A percentile compares a stretch with the other conserved stretches of the same genome.
phyloP scores from a whole-genome alignment of 164 flowering plant genomes.

The Berberis thunbergii region DNA sequence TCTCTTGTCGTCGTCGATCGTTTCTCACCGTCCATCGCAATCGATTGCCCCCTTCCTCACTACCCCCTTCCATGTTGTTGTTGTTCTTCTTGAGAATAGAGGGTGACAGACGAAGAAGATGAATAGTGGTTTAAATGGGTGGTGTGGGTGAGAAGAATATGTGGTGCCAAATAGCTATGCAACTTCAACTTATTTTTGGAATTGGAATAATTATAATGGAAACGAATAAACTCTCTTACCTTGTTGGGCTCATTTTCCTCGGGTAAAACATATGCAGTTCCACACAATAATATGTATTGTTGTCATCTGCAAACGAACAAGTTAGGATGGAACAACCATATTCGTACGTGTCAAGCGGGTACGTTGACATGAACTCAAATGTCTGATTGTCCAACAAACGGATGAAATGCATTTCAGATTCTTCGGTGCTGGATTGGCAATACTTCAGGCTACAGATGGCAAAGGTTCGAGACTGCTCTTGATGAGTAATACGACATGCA shows the following conservation, averaged over 20 bases:
- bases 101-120: too few species aligned
- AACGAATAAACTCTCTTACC: constrained; percentile 26
- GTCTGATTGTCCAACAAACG: constrained; percentile 92
- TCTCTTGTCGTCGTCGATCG: too few species aligned
- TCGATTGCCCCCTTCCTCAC: too few species aligned
- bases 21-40: too few species aligned
- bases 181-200: not conserved
- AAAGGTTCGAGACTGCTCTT: constrained; percentile 86
- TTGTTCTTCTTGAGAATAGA: too few species aligned
- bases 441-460: constrained; percentile 76
- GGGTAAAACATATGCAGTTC: constrained; percentile 89
- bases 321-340: constrained; percentile 88
- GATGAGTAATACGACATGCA: constrained; percentile 92
- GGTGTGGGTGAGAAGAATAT: too few species aligned
- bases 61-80: too few species aligned
- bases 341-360: constrained; percentile 85
- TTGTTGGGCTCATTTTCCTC: constrained; percentile 94
- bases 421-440: constrained; percentile 62
- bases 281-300: constrained; percentile 78
- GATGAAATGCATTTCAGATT: constrained; percentile 72
- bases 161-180: not conserved
- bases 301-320: constrained; percentile 92
- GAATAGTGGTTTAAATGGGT: too few species aligned
- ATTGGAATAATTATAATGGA: not conserved
- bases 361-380: constrained; percentile 76